phyloP scores from a whole-genome alignment of 805 yeast genomes.

The Wickerhamiella bombiphila region DNA sequence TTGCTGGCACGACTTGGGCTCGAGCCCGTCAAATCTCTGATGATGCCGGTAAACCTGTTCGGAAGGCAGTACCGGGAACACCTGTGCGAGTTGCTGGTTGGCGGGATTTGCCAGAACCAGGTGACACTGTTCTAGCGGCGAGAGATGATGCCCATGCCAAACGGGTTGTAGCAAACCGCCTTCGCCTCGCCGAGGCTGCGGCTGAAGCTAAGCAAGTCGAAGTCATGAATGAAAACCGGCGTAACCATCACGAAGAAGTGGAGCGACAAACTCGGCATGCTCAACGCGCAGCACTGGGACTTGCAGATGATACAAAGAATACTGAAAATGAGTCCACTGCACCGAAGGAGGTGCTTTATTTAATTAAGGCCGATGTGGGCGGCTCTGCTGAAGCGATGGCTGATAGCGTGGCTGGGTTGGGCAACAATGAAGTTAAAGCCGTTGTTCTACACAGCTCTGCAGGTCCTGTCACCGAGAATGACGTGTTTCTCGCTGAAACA shows the following conservation, averaged over 20 bases:
- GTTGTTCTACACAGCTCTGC: constrained; percentile 60
- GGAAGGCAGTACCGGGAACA: constrained; percentile 65
- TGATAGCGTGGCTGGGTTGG: constrained; percentile 68
- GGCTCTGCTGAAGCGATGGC: constrained; percentile 91
- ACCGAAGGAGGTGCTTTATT: constrained; percentile 35
- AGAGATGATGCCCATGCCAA: constrained; percentile 61
- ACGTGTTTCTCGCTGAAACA: constrained; percentile 49
- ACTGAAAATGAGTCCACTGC: constrained; percentile 30
- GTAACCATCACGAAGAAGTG: constrained; percentile 31
- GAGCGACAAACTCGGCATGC: constrained; percentile 39
- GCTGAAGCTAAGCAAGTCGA: constrained; percentile 54
- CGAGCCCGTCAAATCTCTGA: constrained; percentile 66
- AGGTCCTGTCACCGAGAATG: constrained; percentile 58
- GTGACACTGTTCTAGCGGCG: constrained; percentile 70
- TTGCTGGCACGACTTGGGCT: constrained; percentile 80
- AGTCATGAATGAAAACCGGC: constrained; percentile 51
- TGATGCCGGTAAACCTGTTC: constrained; percentile 50
- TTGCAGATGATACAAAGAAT: constrained; percentile 35
- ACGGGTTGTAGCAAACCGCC: constrained; percentile 53
- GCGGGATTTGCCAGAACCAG: constrained; percentile 86
- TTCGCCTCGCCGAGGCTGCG: constrained; percentile 35
- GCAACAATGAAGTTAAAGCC: constrained; percentile 70
- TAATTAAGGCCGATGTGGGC: constrained; percentile 80
- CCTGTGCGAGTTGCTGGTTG: constrained; percentile 91
- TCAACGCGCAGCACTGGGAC: constrained; percentile 47